Evolutionary conservation across 2,329 filamentous ascomycete genomes (phyloP).

Genomic region (Penicillium freii): DNA sequence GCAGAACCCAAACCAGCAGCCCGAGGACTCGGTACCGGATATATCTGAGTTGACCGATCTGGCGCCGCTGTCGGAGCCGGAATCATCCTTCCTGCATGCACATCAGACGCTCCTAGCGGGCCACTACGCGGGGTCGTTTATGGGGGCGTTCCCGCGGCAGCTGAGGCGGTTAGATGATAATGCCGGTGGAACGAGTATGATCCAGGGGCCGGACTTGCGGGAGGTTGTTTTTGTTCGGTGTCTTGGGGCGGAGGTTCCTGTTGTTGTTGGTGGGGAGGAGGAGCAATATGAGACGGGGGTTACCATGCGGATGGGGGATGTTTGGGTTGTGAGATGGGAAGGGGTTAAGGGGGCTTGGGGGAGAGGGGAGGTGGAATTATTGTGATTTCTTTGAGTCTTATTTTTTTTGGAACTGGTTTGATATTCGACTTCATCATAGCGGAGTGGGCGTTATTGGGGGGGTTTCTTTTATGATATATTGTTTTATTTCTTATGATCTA

Average conservation of each 20-base stretch:
- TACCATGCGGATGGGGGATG: slow-evolving; percentile 56
- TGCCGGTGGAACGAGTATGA: slow-evolving; percentile 85
- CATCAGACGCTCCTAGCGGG: slow-evolving; percentile 81
- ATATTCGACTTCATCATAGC: slow-evolving; percentile 6
- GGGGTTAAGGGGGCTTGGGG: slow-evolving; percentile 61
- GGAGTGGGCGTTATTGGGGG: not conserved
- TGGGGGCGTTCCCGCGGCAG: slow-evolving; percentile 73
- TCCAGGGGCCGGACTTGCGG: slow-evolving; percentile 80
- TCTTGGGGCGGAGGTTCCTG: slow-evolving; percentile 48
- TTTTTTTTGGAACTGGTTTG: no score
- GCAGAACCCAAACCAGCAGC: slow-evolving; percentile 19
- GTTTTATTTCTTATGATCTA: not conserved
- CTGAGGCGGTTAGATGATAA: slow-evolving; percentile 88
- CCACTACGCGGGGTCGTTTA: slow-evolving; percentile 83
- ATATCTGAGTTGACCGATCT: slow-evolving; percentile 41
- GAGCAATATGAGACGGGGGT: slow-evolving; percentile 29
- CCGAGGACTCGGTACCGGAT: slow-evolving; percentile 36
- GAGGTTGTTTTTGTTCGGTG: slow-evolving; percentile 78
- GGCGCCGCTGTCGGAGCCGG: slow-evolving; percentile 68
- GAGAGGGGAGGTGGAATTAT: slow-evolving; percentile 45
- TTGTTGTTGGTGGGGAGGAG: slow-evolving; percentile 36
- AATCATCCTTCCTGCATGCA: slow-evolving; percentile 76
- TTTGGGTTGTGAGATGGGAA: slow-evolving; percentile 70
- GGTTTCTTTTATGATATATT: not conserved
- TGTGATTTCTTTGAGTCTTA: slow-evolving; percentile 27